Evolutionary conservation across 805 yeast genomes (phyloP).

Genomic region (Saturnispora bothae): DNA sequence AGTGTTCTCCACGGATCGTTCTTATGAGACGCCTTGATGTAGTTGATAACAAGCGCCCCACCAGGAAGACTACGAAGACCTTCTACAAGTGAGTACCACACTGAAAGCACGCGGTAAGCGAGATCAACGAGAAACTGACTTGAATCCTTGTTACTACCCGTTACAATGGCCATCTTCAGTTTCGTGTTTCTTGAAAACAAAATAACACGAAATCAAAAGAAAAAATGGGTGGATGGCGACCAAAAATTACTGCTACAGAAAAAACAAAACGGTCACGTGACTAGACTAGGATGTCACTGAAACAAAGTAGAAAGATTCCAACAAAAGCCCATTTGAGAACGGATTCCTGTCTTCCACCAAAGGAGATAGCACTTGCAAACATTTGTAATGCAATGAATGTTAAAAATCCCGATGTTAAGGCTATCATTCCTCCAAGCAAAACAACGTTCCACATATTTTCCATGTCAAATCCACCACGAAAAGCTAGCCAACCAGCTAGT

Average conservation of each 20-base stretch:
- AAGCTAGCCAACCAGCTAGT: constrained; percentile 44
- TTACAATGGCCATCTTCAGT: constrained; percentile 13
- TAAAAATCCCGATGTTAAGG: constrained; percentile 76
- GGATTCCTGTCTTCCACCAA: constrained; percentile 58
- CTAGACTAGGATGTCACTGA: constrained; percentile 25
- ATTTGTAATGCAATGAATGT: constrained; percentile 74
- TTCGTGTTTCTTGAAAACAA: background rate
- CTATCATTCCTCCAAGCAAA: constrained; percentile 54
- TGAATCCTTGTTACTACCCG: constrained; percentile 13
- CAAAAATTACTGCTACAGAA: too few species aligned
- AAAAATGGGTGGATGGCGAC: too few species aligned
- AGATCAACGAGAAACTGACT: constrained; percentile 20
- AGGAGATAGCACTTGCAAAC: constrained; percentile 73
- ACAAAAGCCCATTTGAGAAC: constrained; percentile 50
- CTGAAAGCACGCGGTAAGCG: constrained; percentile 19
- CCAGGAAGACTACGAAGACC: constrained; percentile 36
- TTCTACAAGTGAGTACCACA: constrained; percentile 19
- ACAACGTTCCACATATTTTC: constrained; percentile 29
- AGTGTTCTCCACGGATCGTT: constrained; percentile 88
- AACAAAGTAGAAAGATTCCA: constrained; percentile 50
- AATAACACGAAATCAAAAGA: background rate
- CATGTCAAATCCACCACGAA: constrained; percentile 29
- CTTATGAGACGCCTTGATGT: constrained; percentile 77
- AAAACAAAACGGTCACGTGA: constrained; percentile 1
- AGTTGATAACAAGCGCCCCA: constrained; percentile 49